A percentile compares a stretch with the other conserved stretches of the same genome.
Evolutionary conservation across 148 eudicot genomes (phyloP).

Genomic region (Salicornia ramosissima): DNA sequence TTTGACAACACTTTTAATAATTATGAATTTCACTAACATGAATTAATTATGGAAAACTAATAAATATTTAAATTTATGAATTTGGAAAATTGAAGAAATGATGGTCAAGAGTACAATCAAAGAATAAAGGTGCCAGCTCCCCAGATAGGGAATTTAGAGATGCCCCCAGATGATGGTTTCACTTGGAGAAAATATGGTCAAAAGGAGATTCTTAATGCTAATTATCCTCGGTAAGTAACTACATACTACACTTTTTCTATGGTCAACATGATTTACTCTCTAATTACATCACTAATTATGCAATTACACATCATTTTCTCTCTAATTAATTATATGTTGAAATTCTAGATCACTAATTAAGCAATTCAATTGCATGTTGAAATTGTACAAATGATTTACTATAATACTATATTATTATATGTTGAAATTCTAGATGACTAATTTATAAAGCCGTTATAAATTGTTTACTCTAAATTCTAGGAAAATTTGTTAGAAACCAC

Average conservation of each 20-base stretch:
- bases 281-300: not conserved
- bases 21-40: too few relatives aligned
- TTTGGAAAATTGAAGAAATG: not conserved
- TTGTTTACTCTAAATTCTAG: too few relatives aligned
- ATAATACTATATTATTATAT: too few relatives aligned
- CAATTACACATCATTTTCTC: too few relatives aligned
- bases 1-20: too few relatives aligned
- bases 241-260: not conserved
- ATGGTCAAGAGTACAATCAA: constrained; percentile 22
- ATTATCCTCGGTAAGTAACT: constrained; percentile 54
- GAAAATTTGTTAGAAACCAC: too few relatives aligned
- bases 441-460: too few relatives aligned
- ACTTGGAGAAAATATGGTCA: constrained; percentile 97
- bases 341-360: not conserved
- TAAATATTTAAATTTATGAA: too few relatives aligned
- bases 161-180: constrained; percentile 85
- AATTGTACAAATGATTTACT: too few relatives aligned
- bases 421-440: too few relatives aligned
- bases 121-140: constrained; percentile 50
- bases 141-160: constrained; percentile 59
- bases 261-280: not conserved
- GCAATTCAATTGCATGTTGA: not conserved
- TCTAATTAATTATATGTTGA: not conserved
- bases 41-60: too few relatives aligned
- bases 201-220: constrained; percentile 70